phyloP scores from a whole-genome alignment of 2,329 filamentous ascomycete genomes.

The Calonectria honghensis region DNA sequence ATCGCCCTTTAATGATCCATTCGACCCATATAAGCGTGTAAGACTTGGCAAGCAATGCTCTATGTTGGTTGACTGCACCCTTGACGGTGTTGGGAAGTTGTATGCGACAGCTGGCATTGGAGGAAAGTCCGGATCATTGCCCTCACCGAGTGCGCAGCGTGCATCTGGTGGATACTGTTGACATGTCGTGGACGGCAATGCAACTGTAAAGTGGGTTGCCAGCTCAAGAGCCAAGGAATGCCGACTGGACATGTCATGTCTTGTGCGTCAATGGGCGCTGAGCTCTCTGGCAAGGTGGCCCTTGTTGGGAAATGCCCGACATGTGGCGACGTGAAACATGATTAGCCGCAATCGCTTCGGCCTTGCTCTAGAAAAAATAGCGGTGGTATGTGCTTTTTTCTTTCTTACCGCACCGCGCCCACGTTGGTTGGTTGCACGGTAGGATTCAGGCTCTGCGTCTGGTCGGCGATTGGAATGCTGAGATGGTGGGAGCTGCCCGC shows the following conservation, averaged over 20 bases:
- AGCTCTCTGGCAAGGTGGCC: not conserved
- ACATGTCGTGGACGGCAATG: conserved; percentile 1
- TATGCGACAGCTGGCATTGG: not conserved
- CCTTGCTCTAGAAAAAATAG: not conserved
- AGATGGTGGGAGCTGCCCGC: not conserved
- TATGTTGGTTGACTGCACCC: not conserved
- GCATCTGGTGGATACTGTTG: not conserved
- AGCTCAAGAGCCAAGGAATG: not conserved
- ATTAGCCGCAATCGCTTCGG: not conserved
- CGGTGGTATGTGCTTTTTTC: not conserved
- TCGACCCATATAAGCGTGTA: conserved; percentile 1
- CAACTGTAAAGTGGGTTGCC: not conserved
- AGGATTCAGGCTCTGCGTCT: not conserved
- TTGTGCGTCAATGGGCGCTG: not conserved
- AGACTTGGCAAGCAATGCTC: not conserved
- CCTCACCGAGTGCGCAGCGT: not conserved
- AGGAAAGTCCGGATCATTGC: not conserved
- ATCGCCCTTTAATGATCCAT: conserved; percentile 3
- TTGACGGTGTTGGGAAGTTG: not conserved
- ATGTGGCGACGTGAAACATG: not conserved
- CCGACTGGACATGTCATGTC: not conserved
- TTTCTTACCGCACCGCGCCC: not conserved
- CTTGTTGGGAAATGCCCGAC: not conserved
- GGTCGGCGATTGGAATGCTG: not conserved
- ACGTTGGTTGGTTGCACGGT: not conserved